Evolutionary conservation across 345 rosid species (phyloP).

Genomic region (Lumnitzera racemosa): DNA sequence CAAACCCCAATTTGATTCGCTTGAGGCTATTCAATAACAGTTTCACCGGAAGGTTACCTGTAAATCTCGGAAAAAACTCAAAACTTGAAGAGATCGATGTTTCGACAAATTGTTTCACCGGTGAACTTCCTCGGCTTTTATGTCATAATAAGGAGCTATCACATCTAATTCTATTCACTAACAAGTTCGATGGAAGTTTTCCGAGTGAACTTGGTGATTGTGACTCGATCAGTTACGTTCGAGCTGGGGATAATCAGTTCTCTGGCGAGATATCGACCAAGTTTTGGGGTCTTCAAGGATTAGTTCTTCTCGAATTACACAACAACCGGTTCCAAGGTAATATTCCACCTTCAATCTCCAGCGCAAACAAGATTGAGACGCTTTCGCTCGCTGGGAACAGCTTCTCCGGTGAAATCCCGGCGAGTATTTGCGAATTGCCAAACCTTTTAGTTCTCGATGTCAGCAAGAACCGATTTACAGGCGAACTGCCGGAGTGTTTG

Average conservation of each 20-base stretch:
- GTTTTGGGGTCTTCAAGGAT: conserved; percentile 43
- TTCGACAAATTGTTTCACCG: conserved; percentile 46
- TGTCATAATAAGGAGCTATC: conserved; percentile 38
- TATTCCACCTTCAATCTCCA: conserved; percentile 35
- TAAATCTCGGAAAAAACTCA: conserved; percentile 43
- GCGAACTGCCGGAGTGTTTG: conserved; percentile 40
- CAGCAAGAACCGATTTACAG: conserved; percentile 39
- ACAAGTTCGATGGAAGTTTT: conserved; percentile 43
- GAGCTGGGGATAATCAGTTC: conserved; percentile 40
- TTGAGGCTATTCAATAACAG: conserved; percentile 73
- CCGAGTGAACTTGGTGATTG: conserved; percentile 51
- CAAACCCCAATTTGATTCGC: conserved; percentile 34
- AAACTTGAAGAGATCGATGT: conserved; percentile 47
- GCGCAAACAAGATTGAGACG: conserved; percentile 12
- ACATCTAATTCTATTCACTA: conserved; percentile 30
- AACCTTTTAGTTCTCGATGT: conserved; percentile 25
- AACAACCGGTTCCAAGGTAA: conserved; percentile 48
- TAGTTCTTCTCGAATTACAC: conserved; percentile 30
- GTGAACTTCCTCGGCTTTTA: conserved; percentile 51
- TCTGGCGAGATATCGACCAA: conserved; percentile 38
- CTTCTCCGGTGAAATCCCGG: conserved; percentile 49
- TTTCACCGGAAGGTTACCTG: conserved; percentile 52
- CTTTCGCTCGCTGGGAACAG: conserved; percentile 40
- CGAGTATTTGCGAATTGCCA: conserved; percentile 27
- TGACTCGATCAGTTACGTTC: conserved; percentile 31